Base-by-base conservation (phyloP, 306 rosid species). In the Dicorynia guianensis region DNA sequence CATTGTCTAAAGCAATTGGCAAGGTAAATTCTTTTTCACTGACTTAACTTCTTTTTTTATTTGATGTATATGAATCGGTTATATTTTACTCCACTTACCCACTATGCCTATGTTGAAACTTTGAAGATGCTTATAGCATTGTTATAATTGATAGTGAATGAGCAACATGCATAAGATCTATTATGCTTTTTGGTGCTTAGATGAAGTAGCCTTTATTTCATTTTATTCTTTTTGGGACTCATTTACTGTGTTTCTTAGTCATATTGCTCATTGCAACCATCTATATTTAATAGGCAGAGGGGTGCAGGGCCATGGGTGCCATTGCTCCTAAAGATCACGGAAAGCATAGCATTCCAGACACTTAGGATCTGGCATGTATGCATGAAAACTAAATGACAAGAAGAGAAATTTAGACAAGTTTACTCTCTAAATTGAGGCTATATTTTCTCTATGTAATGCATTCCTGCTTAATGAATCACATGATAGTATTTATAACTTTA, bases 1-100 rank as follows among this genome's bases (percentile, higher is more conserved):
- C 96, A 81, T 84, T 95, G 72, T 90, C 99, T 81, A 92, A 90
- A 83, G 87, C 97, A 72, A 81, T 95, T 20, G 79, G 77, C 81
- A 89, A 90, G 97, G 99, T 95, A 69, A 59, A 34, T 76, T 66
- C 25, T 39, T 42, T 69, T 44, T 74, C 53, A 65, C 47, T 77
- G 64, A 58, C 25, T 74, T 69, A 57, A 42, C 44, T 80, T 71
- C 43, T 4, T 68, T 68, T 80, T 77, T 76, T 8, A 62, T 59
- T 57, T 69, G 43, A 47, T 49, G 64, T 63, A 36, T 69, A n/a
- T 20, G 42, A 63, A 49, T 10, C 68, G 67, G 61, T 30, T 76
- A 30, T 35, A 5, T 35, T 67, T 56, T 47, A 13, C 67, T 61
- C 67, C 53, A 12, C 43, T 48, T 20, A 44, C 50, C 54, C 25